Evolutionary conservation across 2,329 filamentous ascomycete species (phyloP).

Genomic region (Penicillium oxalicum): DNA sequence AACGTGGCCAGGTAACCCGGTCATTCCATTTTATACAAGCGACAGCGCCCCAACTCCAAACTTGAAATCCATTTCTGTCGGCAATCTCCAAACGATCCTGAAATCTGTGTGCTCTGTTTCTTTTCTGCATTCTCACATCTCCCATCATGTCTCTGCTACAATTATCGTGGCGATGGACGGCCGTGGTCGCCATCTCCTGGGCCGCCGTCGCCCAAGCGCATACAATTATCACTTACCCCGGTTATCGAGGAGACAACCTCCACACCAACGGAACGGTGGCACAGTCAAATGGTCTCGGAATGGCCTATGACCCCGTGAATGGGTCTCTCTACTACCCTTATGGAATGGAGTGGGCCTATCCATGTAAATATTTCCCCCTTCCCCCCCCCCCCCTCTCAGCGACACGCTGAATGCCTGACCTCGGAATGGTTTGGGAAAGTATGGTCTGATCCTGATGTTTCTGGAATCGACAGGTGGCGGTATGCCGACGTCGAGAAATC

Average conservation of each 20-base stretch:
- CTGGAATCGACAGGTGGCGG: conserved; percentile 63
- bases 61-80: no score
- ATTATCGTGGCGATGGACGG: conserved; percentile 26
- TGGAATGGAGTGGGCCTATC: conserved; percentile 93
- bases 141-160: conserved; percentile 24
- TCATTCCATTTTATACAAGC: no score
- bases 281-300: conserved; percentile 41
- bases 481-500: conserved; percentile 67
- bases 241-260: conserved; percentile 81
- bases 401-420: no score
- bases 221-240: conserved; percentile 78
- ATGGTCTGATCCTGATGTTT: no score
- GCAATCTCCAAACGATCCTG: no score
- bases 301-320: conserved; percentile 38
- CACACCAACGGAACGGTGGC: conserved; percentile 61
- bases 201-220: conserved; percentile 48
- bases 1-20: no score
- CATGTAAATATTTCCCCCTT: conserved; percentile 58
- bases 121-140: not conserved
- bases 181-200: conserved; percentile 31
- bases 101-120: no score
- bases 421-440: no score
- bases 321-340: conserved; percentile 60
- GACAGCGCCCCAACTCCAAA: no score
- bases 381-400: no score